Percentiles rank a stretch among this genome's conserved stretches.
Conservation (phyloP, 306 rosid species). For the Vigna trinervia region DNA sequence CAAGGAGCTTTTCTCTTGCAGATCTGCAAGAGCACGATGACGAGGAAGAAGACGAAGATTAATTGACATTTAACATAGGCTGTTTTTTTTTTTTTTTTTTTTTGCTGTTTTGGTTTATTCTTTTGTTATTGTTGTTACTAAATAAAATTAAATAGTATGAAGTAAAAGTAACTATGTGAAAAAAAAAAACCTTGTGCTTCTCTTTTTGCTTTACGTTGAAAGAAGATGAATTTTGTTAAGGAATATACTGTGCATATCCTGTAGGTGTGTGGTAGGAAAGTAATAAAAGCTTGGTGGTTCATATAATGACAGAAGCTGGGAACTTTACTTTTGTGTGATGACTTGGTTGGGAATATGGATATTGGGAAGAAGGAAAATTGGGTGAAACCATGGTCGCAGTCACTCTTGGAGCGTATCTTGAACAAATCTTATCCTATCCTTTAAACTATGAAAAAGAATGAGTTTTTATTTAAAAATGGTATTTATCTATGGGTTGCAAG, state of each 20-base stretch:
- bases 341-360: conserved; percentile 6
- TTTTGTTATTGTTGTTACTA: conserved; percentile 35
- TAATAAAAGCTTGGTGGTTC: not conserved
- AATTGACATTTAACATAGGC: conserved; percentile 32
- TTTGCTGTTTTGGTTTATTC: not conserved
- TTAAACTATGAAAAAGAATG: conserved; percentile 26
- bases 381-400: not conserved
- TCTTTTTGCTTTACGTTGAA: not conserved
- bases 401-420: conserved; percentile 38
- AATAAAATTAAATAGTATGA: conserved; percentile 33
- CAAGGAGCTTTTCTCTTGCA: conserved; percentile 76
- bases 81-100: not conserved
- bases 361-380: conserved; percentile 37
- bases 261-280: conserved; percentile 27
- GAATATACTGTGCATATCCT: conserved; percentile 43
- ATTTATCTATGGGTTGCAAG: conserved; percentile 19
- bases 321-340: conserved; percentile 7
- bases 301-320: too few relatives aligned
- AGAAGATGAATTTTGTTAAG: conserved; percentile 20
- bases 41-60: conserved; percentile 50
- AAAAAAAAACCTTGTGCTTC: not conserved
- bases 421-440: conserved; percentile 52
- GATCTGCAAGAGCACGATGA: conserved; percentile 76
- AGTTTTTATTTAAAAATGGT: conserved; percentile 5
- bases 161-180: not conserved